Base-by-base conservation (phyloP, 805 yeast species). In the Candida golubevii region DNA sequence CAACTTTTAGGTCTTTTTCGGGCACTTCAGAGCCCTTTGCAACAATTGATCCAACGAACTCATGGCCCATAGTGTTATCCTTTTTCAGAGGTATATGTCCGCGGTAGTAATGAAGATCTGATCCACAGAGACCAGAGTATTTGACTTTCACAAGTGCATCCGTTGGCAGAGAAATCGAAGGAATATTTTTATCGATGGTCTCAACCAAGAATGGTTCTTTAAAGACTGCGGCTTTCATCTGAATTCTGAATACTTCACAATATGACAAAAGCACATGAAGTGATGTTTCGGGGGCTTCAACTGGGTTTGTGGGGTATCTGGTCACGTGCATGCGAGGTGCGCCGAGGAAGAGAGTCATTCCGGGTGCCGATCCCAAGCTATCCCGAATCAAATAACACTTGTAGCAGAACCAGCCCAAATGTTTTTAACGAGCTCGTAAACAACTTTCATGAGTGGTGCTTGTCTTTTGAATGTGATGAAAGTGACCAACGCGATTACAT, bases 81-180 rank as follows among this genome's bases (percentile, higher is more conserved):
- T 71, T 56, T 13, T 47, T 46, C 59, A 62, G 49, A 35, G 69
- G 66, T 28, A 74, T 66, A 45, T 72, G 69, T n/a, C 81, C 82
- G n/a, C 82, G 58, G 52, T 74, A 77, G 35, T 72, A 67, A 56
- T 78, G 82, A 43, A 78, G 62, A 51, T 78, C 82, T 6, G 80
- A 71, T 2, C 82, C 82, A 56, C 82, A 78, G 13, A 78, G 58
- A 4, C 78, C 80, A 2, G 79, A 69, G 44, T 62, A 72, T 41
- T 62, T 62, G 29, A 73, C 77, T 49, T 72, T 74, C 40, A 78
- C 61, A 33, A 77, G 71, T n/a, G 71, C 71, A 48, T 77, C 80
- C 0, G 63, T 60, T 2, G 69, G 63, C 1, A 50, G 50, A 26
- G 57, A 47, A 18, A 78, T 54, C 26, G 45, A 40, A 8, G 82